These are phyloP conservation scores for Aspergillus indologenus DNA, from an alignment of 495 filamentous ascomycete genomes.

Conservation along the genomic window DNA sequence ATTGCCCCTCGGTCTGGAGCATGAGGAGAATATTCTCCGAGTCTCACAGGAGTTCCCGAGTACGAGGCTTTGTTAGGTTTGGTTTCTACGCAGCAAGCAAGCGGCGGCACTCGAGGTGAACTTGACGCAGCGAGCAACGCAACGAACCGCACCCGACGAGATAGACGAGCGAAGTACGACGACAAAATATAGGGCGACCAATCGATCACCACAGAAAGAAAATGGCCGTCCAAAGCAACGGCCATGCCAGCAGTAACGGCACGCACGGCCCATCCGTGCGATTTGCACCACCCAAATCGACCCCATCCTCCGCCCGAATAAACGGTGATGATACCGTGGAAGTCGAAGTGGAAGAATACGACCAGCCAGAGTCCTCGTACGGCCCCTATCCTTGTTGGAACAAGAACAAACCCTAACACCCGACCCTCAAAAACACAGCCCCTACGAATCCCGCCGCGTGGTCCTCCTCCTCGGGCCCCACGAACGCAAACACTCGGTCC, in stretches of 20 bases:
- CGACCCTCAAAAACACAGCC: not conserved
- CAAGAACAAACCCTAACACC: not conserved
- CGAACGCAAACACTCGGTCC: slow-evolving; percentile 46
- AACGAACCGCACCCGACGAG: no score
- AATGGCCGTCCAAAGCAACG: not conserved
- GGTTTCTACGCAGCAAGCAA: no score
- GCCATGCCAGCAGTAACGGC: not conserved
- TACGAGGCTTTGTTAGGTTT: no score
- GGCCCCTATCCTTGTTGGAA: not conserved
- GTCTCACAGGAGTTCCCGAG: no score
- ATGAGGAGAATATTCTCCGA: not conserved
- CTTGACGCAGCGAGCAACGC: no score
- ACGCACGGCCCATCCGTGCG: not conserved
- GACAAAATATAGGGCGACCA: no score
- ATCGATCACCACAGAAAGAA: no score
- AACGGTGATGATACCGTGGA: not conserved
- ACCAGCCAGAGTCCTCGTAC: slow-evolving; percentile 5
- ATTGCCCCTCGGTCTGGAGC: not conserved
- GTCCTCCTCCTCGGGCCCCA: slow-evolving; percentile 9
- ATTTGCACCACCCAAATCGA: not conserved
- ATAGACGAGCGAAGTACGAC: no score
- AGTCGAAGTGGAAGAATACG: not conserved
- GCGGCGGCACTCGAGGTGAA: no score
- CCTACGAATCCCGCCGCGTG: slow-evolving; percentile 2
- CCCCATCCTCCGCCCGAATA: not conserved